Evolutionary conservation across 73 alveolate species (phyloP), one percentile per base, ranked within the genome.

Genomic region (Stentor roeselii): DNA sequence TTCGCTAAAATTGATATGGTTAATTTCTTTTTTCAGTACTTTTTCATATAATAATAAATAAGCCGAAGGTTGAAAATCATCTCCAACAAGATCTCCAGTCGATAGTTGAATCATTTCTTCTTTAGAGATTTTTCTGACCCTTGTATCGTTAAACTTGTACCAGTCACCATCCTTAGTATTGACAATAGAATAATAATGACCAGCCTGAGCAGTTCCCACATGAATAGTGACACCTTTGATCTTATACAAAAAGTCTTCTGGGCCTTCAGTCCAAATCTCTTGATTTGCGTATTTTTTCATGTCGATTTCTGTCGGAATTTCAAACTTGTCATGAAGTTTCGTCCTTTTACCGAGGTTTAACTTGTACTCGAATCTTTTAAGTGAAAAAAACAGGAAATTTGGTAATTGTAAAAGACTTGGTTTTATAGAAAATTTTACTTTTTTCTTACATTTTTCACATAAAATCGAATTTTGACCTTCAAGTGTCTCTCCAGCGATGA

Each of bases 381-480:
- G 21, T 6, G 67, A 6, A 50, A 50, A 50, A 50, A 50, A 6
- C 6, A 50, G 67, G 97, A 90, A 58, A 86, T 95, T 90, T 3
- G 99, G 99, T 84, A 97, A 92, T 75, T 94, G 89, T 87, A 94
- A 94, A 38, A 97, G 88, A 35, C 97, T 93, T 42, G 93, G 89
- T 83, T 97, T 91, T 88, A 92, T 97, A 31, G 93, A 89, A 6
- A 99, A 95, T 21, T 94, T 88, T 1, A 97, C 99, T 76, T 94
- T 97, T 83, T 95, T 97, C 85, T 97, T 95, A 75, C 99, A 97
- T 91, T 90, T 93, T 80, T 94, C 98, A 86, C 99, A 97, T 76
- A 86, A 91, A 89, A 95, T 95, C 75, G 98, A 97, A 95, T 97
- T 97, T 82, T 95, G 98, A 0, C 99, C 99, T 83, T 97, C 99